phyloP scores from a whole-genome alignment of 345 rosid species.

The Eucalyptus cloeziana region DNA sequence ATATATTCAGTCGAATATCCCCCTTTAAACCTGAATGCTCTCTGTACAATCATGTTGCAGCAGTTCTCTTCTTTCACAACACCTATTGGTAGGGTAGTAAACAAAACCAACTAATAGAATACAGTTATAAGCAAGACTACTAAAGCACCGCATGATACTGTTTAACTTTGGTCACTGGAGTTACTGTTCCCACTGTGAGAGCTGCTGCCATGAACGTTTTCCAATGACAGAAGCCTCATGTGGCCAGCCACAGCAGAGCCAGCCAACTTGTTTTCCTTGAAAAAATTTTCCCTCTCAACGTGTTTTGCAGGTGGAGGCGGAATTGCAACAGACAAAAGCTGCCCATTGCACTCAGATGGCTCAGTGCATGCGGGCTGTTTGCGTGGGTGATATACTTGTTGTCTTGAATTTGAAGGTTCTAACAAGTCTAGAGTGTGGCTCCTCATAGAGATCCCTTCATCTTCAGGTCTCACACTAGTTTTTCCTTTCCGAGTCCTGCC shows the following conservation, averaged over 20 bases:
- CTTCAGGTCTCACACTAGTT: constrained; percentile 76
- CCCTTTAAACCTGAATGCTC: background rate
- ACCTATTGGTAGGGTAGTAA: background rate
- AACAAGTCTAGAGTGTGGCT: constrained; percentile 28
- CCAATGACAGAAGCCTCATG: constrained; percentile 66
- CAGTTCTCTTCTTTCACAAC: background rate
- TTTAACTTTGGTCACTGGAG: constrained; percentile 40
- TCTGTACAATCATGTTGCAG: background rate
- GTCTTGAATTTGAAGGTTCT: constrained; percentile 37
- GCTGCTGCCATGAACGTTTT: constrained; percentile 78
- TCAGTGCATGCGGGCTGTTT: constrained; percentile 50
- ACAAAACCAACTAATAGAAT: background rate
- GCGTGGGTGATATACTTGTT: constrained; percentile 67
- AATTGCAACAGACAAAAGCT: constrained; percentile 39
- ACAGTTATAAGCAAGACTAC: background rate
- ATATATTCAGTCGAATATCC: background rate
- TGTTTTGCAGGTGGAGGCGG: constrained; percentile 98
- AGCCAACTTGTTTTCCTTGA: constrained; percentile 70
- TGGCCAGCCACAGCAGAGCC: constrained; percentile 46
- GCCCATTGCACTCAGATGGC: constrained; percentile 17
- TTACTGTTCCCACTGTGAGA: constrained; percentile 70
- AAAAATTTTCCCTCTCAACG: constrained; percentile 81
- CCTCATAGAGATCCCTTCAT: constrained; percentile 29
- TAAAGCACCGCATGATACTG: background rate
- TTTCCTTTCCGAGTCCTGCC: constrained; percentile 80